Base-by-base conservation (phyloP, 2,329 filamentous ascomycete genomes). In the Aspergillus phoenicis region DNA sequence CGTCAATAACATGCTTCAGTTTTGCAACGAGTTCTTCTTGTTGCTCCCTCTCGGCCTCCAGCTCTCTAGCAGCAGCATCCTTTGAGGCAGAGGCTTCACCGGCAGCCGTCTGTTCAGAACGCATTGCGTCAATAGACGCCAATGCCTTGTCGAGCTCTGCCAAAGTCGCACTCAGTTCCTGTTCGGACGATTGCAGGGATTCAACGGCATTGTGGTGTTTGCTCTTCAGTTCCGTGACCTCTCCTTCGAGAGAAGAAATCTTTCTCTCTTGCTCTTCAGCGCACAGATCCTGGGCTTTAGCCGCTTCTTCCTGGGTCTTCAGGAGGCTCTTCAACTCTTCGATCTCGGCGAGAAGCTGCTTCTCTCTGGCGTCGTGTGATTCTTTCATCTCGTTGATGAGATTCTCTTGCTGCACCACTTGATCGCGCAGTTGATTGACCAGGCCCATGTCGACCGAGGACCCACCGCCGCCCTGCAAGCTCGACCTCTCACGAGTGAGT, bases 401-500 rank as follows among this genome's bases (percentile, higher is more conserved):
- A 67, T 85, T 89, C 76, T 98, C 93, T 68, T 89, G 96, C 75
- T 92, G 88, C 71, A 93, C 87, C 5, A 99, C 85, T 76, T 97
- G 93, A 64, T 96, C 91, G 61, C 91, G 90, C 80, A 99, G 86
- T 15, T 89, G 89, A 4, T 91, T 90, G 33, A 98, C 89, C 65
- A 97, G 88, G 0, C 91, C 93, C 74, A 97, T 96, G 72, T 99
- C 95, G 72, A 97, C 89, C 7, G 93, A 90, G 24, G 90, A 90
- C 2, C 84, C 83, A 5, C 66, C 63, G 74, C 33, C 33, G 15
- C 83, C 85, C 74, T 94, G 92, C 79, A 97, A 84, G 78, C 93
- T 97, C 3, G 92, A 94, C 61, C 96, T 85, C 77, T 99, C 96
- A 57, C 95, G 89, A 3, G 95, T 96, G 64, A 99, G 83, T 6